Evolutionary conservation across 805 yeast genomes (phyloP).

Genomic region (Starmerella riodocensis): DNA sequence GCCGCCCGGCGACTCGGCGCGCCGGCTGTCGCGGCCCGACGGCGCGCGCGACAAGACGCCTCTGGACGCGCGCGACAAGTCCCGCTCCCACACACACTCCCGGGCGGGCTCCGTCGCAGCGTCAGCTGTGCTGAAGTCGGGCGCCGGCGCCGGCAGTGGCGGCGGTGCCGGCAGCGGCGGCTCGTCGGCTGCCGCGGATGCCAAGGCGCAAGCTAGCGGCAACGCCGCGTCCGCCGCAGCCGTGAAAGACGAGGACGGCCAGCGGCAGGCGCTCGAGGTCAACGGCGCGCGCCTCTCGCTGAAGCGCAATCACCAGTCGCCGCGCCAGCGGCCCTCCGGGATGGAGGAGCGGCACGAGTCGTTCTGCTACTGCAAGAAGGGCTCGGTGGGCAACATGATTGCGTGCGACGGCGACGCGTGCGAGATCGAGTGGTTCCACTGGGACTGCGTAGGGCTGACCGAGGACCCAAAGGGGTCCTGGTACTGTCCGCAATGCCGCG

Average conservation of each 20-base stretch:
- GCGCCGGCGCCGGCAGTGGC: not conserved
- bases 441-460: slow-evolving; percentile 80
- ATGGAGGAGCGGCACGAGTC: slow-evolving; percentile 45
- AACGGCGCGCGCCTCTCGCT: slow-evolving; percentile 15
- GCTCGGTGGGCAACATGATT: slow-evolving; percentile 90
- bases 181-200: not conserved
- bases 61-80: not conserved
- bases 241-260: not conserved
- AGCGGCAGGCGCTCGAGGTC: slow-evolving; percentile 7
- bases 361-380: slow-evolving; percentile 88
- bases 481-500: slow-evolving; percentile 79
- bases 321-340: slow-evolving; percentile 13
- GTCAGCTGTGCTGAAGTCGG: not conserved
- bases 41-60: slow-evolving; percentile 1
- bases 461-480: slow-evolving; percentile 86
- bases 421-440: slow-evolving; percentile 90
- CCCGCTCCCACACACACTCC: not conserved
- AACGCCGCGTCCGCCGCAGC: not conserved
- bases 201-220: not conserved
- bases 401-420: slow-evolving; percentile 90
- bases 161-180: not conserved
- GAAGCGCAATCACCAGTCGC: slow-evolving; percentile 10
- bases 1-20: slow-evolving; percentile 3
- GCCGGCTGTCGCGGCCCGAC: slow-evolving; percentile 7
- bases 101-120: not conserved